Evolutionary conservation across 306 rosid species (phyloP), one percentile per base, ranked within the genome.

Genomic region (Quercus aquifolioides): DNA sequence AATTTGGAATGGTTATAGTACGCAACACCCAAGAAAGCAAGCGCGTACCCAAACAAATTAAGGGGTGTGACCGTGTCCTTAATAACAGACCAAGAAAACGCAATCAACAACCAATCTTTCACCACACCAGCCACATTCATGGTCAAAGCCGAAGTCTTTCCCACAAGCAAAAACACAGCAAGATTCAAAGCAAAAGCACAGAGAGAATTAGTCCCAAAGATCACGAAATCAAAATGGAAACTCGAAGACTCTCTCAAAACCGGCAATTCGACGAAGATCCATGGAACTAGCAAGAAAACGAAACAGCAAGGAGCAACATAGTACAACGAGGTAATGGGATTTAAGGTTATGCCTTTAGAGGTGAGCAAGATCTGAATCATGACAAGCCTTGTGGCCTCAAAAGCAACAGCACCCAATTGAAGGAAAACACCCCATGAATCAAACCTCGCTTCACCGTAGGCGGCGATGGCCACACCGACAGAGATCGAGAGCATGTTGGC

Each of bases 91-190:
- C 98, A 94, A 0, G 98, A 94, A 74, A 91, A 94, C 0, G 95
- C 98, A 18, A 94, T 94, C 77, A 94, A 49, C 12, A 94, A 76
- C 98, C 98, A 94, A 52, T 94, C 98, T 78, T 94, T 94, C 1
- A 94, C 97, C 2, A 94, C 97, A 3, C 98, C 98, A 9, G 98
- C 98, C 30, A 91, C 98, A 75, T 94, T 94, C 98, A 94, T 94
- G 0, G 98, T 94, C 85, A 94, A 43, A 11, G 98, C 98, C 2
- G 97, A 91, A 1, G 98, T 94, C 75, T 94, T 94, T 15, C 98
- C 98, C 0, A 94, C 98, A 0, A 94, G 92, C 19, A 94, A 84
- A 55, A 94, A 94, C 13, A 94, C 98, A 0, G 98, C 98, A 0
- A 94, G 97, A 43, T 94, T 94, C 74, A 94, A 28, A 1, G 98